phyloP scores from a whole-genome alignment of 2,329 filamentous ascomycete genomes.

The Cercospora janseana region DNA sequence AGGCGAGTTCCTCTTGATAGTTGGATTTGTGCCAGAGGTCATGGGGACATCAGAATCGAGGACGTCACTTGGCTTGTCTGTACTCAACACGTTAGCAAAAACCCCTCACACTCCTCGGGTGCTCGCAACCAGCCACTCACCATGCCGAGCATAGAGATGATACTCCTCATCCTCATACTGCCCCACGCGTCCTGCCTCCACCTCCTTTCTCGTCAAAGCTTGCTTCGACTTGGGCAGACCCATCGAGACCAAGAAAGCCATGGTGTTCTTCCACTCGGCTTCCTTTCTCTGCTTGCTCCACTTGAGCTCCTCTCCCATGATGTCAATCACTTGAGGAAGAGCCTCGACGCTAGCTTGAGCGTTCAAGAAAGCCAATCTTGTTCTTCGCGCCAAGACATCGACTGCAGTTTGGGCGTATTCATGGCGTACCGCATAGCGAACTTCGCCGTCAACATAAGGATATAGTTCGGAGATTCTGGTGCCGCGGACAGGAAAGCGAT shows the following conservation, averaged over 20 bases:
- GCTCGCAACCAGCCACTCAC: conserved; percentile 37
- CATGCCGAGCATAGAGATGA: conserved; percentile 50
- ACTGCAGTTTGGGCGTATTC: conserved; percentile 91
- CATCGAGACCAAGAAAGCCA: conserved; percentile 61
- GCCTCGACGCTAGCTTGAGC: conserved; percentile 86
- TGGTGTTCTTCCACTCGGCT: conserved; percentile 72
- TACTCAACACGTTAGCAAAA: neutral
- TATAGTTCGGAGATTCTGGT: conserved; percentile 77
- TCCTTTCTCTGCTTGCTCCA: conserved; percentile 75
- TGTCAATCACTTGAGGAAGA: conserved; percentile 78
- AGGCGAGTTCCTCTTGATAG: conserved; percentile 21
- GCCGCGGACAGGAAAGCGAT: conserved; percentile 79
- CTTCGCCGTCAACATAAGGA: conserved; percentile 87
- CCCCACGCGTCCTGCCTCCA: conserved; percentile 55
- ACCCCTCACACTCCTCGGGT: neutral
- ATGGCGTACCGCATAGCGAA: conserved; percentile 81
- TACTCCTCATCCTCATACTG: conserved; percentile 52
- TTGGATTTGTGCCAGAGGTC: conserved; percentile 22
- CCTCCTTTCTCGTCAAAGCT: conserved; percentile 55
- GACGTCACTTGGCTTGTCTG: conserved; percentile 27
- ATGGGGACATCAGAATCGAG: conserved; percentile 20
- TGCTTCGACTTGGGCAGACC: conserved; percentile 59
- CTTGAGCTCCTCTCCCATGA: conserved; percentile 80
- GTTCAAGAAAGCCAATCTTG: conserved; percentile 83
- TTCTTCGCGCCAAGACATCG: conserved; percentile 82